Evolutionary conservation across 2,329 filamentous ascomycete species (phyloP), one percentile per base, ranked within the genome.

Genomic region (Talaromyces marneffei): DNA sequence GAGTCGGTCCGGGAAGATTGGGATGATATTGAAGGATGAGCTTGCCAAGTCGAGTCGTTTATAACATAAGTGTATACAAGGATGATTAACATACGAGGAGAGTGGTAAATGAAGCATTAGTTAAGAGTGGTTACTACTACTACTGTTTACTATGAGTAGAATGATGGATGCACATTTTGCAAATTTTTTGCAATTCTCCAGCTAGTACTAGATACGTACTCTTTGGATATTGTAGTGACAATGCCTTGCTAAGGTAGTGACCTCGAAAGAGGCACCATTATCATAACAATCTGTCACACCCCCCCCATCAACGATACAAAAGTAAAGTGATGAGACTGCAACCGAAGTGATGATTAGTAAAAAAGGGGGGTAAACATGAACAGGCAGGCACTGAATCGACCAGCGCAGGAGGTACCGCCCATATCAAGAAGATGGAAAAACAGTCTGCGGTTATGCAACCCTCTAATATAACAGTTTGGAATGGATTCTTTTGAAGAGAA

Each of bases 321-420:
- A 54, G 27, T 33, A 44, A 37, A 50, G 58, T 37, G 57, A 53
- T 53, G 53, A 55, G 52, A 14, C 29, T 57, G 56, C 44, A 54
- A 60, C 46, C 59, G 57, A 56, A 61, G 57, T 27, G 50, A 62
- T 52, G 27, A 59, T 44, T 54, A 59, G 31, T 56, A 7, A 31
- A 33, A 50, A 58, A 46, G 9, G 12, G 10, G 27, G 20, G 20
- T 8, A 37, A 39, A 48, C 31, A 25, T 31, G 72, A 73, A 69
- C 48, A 66, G 71, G 68, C 71, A 72, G 69, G 72, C 71, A 74
- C 72, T 69, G 68, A 74, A 72, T 72, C 74, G 73, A 74, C 74
- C 73, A 74, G 74, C 74, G 72, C 74, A 75, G 69, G 27, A 70
- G 59, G 68, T 70, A 73, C 73, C 72, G 70, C 73, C 73, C 69